Percentiles rank a stretch among this genome's conserved stretches.
Conservation (phyloP, 345 rosid species). For the Eucalyptus albens region DNA sequence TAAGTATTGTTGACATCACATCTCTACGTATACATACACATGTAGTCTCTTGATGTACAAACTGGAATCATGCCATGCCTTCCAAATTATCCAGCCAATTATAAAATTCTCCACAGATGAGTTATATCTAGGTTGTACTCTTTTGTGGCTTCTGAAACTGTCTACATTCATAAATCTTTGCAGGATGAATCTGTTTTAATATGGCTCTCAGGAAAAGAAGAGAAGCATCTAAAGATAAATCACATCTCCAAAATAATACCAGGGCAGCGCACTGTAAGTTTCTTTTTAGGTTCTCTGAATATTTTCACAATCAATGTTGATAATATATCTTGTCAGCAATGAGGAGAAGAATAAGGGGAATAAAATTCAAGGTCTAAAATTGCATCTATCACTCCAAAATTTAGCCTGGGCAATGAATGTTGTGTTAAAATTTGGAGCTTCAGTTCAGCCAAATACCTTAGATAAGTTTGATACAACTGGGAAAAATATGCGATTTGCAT, state of each 20-base stretch:
- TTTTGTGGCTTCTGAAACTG: background rate
- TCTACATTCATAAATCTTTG: background rate
- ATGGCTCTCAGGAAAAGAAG: slow-evolving; percentile 75
- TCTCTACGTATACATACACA: background rate
- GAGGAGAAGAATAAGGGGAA: background rate
- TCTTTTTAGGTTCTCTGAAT: background rate
- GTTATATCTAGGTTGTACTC: background rate
- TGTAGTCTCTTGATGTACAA: background rate
- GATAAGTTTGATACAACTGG: background rate
- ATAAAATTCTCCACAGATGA: background rate
- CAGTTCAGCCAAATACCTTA: background rate
- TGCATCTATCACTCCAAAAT: background rate
- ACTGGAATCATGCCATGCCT: background rate
- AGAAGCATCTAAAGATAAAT: slow-evolving; percentile 56
- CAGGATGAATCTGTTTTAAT: slow-evolving; percentile 75
- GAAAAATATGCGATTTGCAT: background rate
- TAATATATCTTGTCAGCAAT: background rate
- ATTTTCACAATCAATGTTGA: background rate
- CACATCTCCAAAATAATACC: slow-evolving; percentile 65
- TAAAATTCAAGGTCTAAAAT: background rate
- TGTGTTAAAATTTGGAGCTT: background rate
- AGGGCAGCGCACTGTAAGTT: slow-evolving; percentile 76
- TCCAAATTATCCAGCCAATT: background rate
- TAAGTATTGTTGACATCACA: background rate
- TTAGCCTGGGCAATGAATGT: background rate